Base-by-base conservation (phyloP, 768 basidiomycete species). In the Phaeotremella skinneri region DNA sequence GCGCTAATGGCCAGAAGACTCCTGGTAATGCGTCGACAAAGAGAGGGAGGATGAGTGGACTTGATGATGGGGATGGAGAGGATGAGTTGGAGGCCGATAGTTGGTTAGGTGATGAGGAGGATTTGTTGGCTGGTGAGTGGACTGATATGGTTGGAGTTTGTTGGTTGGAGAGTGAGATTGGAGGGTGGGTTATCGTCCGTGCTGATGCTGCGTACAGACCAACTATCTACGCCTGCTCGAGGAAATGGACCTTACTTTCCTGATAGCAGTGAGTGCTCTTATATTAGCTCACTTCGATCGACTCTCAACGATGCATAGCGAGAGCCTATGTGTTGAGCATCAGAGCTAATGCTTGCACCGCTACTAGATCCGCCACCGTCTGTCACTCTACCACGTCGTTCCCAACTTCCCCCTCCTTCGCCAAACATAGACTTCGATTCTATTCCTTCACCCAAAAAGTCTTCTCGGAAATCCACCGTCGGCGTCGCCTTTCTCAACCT, bases 321-420 rank as follows among this genome's bases (percentile, higher is more conserved):
- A n/a, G n/a, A n/a, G n/a, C n/a, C n/a, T n/a, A n/a, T n/a, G n/a
- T n/a, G n/a, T n/a, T n/a, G n/a, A n/a, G n/a, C n/a, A 49, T 49
- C 26, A 49, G 47, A 52, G 47, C 21, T 55, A 16, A 41, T 45
- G 6, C 54, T 47, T 17, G 9, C 52, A 39, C n/a, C 41, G 30
- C 25, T 23, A 14, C 23, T 37, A 68, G 64, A 61, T 30, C 67
- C 62, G 16, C 63, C 63, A 25, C 64, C 61, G 3, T 63, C 66
- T 11, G 59, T 68, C n/a, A 41, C 32, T 21, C 31, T 61, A 2
- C 63, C 63, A 20, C n/a, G 34, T 13, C 50, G 50, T 31, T 68
- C 69, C 2, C 51, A 50, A 26, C 41, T 63, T 4, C 34, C 59
- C 4, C 39, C 60, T n/a, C 47, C 56, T 1, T 71, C 70, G 3